Evolutionary conservation across 352 stramenopile genomes (phyloP).

Genomic region (Pythium dissotocum): DNA sequence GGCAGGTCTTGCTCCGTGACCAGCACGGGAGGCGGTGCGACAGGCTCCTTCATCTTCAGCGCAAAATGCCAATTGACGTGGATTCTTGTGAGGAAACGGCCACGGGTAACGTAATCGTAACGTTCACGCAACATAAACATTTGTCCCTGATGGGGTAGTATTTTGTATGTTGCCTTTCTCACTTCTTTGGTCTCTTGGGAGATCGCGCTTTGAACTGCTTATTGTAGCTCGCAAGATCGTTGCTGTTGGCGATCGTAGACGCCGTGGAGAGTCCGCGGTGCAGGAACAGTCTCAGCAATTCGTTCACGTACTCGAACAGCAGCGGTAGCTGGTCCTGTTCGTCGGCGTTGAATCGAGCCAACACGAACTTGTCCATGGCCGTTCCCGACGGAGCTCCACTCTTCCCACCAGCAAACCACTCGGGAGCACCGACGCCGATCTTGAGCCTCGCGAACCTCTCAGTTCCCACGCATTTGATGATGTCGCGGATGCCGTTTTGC

Average conservation of each 20-base stretch:
- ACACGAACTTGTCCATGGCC: constrained; percentile 82
- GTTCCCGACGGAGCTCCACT: constrained; percentile 71
- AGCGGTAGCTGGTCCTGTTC: constrained; percentile 72
- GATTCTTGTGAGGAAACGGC: constrained; percentile 13
- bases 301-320: constrained; percentile 68
- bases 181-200: background rate
- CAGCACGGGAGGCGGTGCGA: constrained; percentile 48
- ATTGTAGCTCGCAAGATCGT: constrained; percentile 60
- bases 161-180: constrained; percentile 17
- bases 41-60: constrained; percentile 16
- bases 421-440: constrained; percentile 72
- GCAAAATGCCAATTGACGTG: background rate
- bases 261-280: constrained; percentile 76
- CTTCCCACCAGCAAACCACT: constrained; percentile 76
- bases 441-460: constrained; percentile 85
- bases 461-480: constrained; percentile 82
- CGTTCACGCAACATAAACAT: constrained; percentile 26
- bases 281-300: constrained; percentile 79
- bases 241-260: constrained; percentile 76
- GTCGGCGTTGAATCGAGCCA: constrained; percentile 73
- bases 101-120: constrained; percentile 16
- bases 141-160: constrained; percentile 2
- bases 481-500: constrained; percentile 81
- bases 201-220: constrained; percentile 32
- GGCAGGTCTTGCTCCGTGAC: constrained; percentile 59